These are phyloP conservation scores for Monilinia fructicola DNA, from an alignment of 2,329 filamentous ascomycete species.

Conservation along the genomic window DNA sequence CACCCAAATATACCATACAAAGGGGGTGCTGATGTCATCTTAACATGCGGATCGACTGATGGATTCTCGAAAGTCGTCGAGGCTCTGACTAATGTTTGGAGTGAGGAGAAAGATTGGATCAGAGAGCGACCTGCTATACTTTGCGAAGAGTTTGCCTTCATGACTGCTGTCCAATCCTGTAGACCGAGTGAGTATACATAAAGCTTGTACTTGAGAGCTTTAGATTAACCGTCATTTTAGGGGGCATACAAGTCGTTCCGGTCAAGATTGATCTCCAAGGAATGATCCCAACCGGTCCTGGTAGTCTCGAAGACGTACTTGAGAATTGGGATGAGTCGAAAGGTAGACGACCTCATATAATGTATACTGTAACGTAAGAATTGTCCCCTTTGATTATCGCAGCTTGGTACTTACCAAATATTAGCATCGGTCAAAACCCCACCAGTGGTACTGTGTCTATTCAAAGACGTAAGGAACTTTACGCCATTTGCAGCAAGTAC, in stretches of 20 bases:
- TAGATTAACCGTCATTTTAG: slow-evolving; percentile 27
- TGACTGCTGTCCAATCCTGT: slow-evolving; percentile 69
- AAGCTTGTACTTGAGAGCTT: too few species aligned
- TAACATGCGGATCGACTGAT: slow-evolving; percentile 83
- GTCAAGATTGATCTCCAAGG: slow-evolving; percentile 77
- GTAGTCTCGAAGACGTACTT: slow-evolving; percentile 74
- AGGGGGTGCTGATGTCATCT: slow-evolving; percentile 71
- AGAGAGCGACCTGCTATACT: slow-evolving; percentile 73
- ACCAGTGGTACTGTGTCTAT: slow-evolving; percentile 74
- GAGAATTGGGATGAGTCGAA: slow-evolving; percentile 75
- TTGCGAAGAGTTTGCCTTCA: slow-evolving; percentile 78
- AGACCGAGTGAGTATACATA: slow-evolving; percentile 45
- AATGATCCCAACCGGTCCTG: slow-evolving; percentile 71
- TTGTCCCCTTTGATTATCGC: slow-evolving; percentile 11
- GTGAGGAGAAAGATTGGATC: slow-evolving; percentile 63
- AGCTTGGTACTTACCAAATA: slow-evolving; percentile 26
- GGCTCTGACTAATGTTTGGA: slow-evolving; percentile 75
- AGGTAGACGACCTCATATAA: slow-evolving; percentile 75
- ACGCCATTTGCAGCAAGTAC: slow-evolving; percentile 76
- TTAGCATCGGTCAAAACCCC: slow-evolving; percentile 84
- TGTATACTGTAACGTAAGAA: slow-evolving; percentile 87
- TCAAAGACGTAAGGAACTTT: slow-evolving; percentile 73
- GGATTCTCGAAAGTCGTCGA: slow-evolving; percentile 78
- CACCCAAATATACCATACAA: slow-evolving; percentile 81
- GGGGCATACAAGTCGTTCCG: slow-evolving; percentile 63